phyloP scores from a whole-genome alignment of 2,329 filamentous ascomycete species.

The Penicillium sp. region DNA sequence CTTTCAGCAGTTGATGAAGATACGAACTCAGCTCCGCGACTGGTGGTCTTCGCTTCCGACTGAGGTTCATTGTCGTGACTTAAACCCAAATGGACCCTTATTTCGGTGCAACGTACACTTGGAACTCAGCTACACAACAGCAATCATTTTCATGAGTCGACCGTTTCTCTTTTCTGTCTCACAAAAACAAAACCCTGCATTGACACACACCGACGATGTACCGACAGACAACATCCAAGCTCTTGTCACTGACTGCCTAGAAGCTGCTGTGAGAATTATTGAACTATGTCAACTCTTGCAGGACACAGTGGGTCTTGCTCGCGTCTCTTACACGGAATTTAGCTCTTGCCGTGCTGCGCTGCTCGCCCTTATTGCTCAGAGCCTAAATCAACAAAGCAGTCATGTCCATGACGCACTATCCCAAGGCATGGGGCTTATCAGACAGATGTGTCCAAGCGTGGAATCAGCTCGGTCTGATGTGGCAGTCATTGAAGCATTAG shows the following conservation, averaged over 20 bases:
- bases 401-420: conserved; percentile 52
- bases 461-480: conserved; percentile 58
- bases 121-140: conserved; percentile 58
- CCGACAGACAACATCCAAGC: conserved; percentile 39
- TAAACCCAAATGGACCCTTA: conserved; percentile 46
- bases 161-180: conserved; percentile 51
- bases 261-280: conserved; percentile 58
- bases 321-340: conserved; percentile 62
- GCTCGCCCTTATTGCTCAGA: conserved; percentile 52
- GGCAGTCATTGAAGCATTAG: conserved; percentile 58
- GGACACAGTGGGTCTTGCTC: conserved; percentile 57
- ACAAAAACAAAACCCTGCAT: conserved; percentile 23
- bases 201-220: conserved; percentile 35
- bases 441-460: conserved; percentile 59
- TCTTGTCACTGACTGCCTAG: conserved; percentile 59
- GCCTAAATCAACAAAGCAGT: conserved; percentile 46
- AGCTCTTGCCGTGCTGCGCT: conserved; percentile 61
- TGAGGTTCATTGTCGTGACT: conserved; percentile 46
- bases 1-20: conserved; percentile 45
- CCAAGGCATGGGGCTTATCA: conserved; percentile 57
- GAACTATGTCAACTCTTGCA: conserved; percentile 57
- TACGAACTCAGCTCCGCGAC: conserved; percentile 45
- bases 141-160: conserved; percentile 59
- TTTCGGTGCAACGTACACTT: conserved; percentile 58
- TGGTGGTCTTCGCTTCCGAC: conserved; percentile 50